A percentile compares a stretch with the other conserved stretches of the same genome.
phyloP scores from a whole-genome alignment of 805 yeast species.

The Cyberlindnera japonica region DNA sequence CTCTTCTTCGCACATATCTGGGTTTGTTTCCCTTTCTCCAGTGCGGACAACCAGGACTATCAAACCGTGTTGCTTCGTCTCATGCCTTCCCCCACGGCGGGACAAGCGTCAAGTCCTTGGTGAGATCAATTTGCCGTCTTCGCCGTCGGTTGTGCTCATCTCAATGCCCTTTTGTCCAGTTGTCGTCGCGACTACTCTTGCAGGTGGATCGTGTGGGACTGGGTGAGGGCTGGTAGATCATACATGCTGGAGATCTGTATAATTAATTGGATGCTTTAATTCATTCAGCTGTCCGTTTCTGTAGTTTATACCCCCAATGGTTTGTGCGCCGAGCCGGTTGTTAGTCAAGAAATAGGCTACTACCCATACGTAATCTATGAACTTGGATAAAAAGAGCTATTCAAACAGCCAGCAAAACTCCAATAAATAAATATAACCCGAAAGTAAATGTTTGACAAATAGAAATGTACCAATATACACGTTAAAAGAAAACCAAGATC shows the following conservation, averaged over 20 bases:
- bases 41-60: conserved; percentile 78
- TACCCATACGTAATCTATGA: not conserved
- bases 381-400: conserved; percentile 5
- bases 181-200: conserved; percentile 33
- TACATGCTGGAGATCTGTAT: conserved; percentile 32
- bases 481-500: not conserved
- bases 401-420: conserved; percentile 6
- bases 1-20: not conserved
- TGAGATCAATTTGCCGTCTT: conserved; percentile 45
- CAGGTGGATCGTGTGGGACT: conserved; percentile 36
- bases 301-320: not conserved
- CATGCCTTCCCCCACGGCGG: conserved; percentile 29
- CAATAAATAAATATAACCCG: conserved; percentile 2
- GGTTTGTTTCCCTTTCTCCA: conserved; percentile 16
- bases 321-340: not conserved
- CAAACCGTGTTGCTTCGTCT: conserved; percentile 67
- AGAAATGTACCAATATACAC: not conserved
- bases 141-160: conserved; percentile 47
- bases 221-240: conserved; percentile 69
- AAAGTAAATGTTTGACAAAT: too few species aligned
- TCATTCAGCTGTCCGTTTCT: not conserved
- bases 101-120: conserved; percentile 70
- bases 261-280: too few species aligned
- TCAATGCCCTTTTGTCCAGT: conserved; percentile 57
- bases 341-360: not conserved